Conservation (phyloP, 495 filamentous ascomycete genomes). For the Aspergillus homomorphus region DNA sequence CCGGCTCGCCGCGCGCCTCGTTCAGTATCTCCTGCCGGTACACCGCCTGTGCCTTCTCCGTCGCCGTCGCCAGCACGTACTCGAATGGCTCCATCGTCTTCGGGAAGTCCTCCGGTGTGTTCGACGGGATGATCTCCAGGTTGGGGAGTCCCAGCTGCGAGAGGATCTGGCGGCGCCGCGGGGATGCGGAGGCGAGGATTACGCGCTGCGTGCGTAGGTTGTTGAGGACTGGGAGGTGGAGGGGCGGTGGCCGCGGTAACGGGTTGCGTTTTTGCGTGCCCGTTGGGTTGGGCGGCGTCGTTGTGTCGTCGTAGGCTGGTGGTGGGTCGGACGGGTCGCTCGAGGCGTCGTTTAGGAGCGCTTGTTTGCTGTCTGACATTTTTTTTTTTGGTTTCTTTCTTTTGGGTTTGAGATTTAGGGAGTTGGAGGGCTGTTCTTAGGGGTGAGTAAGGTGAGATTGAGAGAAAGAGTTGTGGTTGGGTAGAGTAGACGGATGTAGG, state of each 20-base stretch:
- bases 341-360: constrained; percentile 26
- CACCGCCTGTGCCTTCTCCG: constrained; percentile 73
- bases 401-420: neutral
- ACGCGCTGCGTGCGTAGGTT: constrained; percentile 68
- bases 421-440: neutral
- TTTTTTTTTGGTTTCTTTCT: constrained; percentile 8
- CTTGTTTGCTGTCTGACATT: constrained; percentile 36
- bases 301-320: constrained; percentile 35
- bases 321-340: constrained; percentile 36
- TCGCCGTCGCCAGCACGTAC: constrained; percentile 86
- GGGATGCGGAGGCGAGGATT: constrained; percentile 85
- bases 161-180: constrained; percentile 77
- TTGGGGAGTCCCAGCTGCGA: constrained; percentile 66
- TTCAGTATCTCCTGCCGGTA: constrained; percentile 67
- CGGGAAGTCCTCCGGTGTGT: constrained; percentile 74
- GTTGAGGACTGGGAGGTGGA: constrained; percentile 74
- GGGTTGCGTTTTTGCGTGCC: constrained; percentile 20
- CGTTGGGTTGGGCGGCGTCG: constrained; percentile 8
- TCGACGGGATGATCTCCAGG: constrained; percentile 80
- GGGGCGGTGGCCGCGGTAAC: constrained; percentile 55
- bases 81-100: constrained; percentile 80
- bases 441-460: neutral
- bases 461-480: neutral
- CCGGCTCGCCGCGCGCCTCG: constrained; percentile 63
- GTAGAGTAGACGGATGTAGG: neutral